Percentiles rank a stretch among this genome's conserved stretches.
These are phyloP conservation scores for Puccinia hordei DNA, from an alignment of 1,284 basidiomycete species.

Conservation along the genomic window DNA sequence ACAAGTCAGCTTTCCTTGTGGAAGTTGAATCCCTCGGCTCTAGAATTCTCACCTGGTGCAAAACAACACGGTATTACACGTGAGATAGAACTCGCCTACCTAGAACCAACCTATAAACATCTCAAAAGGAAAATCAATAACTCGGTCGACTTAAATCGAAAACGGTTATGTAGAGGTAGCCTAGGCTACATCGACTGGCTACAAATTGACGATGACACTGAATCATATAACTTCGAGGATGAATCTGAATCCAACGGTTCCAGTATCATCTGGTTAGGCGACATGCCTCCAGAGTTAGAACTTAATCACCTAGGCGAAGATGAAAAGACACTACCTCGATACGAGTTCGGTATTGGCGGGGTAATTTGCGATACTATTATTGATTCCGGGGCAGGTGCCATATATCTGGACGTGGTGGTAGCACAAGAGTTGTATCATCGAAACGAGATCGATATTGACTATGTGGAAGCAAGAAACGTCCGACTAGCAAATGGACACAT, in stretches of 20 bases:
- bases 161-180: too few species aligned
- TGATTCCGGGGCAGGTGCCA: slow-evolving; percentile 10
- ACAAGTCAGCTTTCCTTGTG: neutral
- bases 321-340: neutral
- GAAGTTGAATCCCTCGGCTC: neutral
- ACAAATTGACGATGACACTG: too few species aligned
- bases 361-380: neutral
- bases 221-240: too few species aligned
- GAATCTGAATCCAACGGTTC: too few species aligned
- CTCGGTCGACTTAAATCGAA: too few species aligned
- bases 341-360: neutral
- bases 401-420: neutral
- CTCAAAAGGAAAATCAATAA: too few species aligned
- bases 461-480: too few species aligned
- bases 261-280: neutral
- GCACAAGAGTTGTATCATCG: neutral
- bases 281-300: neutral
- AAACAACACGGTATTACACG: neutral
- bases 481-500: neutral
- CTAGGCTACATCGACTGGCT: too few species aligned
- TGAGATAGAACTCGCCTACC: neutral
- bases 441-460: neutral
- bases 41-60: neutral
- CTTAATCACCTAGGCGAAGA: neutral
- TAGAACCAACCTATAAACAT: neutral